Base-by-base conservation (phyloP, 2,329 filamentous ascomycete genomes). In the Calonectria multiphialidica region DNA sequence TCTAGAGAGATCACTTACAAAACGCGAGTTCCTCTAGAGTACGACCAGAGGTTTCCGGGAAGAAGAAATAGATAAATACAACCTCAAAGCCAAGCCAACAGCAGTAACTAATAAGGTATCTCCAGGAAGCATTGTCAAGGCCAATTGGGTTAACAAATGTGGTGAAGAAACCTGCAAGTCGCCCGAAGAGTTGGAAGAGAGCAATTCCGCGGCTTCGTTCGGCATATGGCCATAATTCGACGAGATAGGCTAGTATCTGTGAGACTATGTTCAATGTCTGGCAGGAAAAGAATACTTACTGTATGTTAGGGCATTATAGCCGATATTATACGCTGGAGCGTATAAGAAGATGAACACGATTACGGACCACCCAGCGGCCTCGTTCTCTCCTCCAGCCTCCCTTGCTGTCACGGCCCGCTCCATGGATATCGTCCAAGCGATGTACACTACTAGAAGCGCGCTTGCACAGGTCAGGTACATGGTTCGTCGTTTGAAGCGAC, bases 21-120 rank as follows among this genome's bases (percentile, higher is more conserved):
- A 57, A 57, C 8, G 78, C 72, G 45, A 80, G 25, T 66, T 95
- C 93, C 85, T 95, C 93, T 49, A 95, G 86, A 70, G 93, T 90
- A 71, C 95, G 89, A 73, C 94, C 94, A 71, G 92, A 92, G 0
- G 93, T 95, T 83, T 95, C 93, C 10, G 93, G 93, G 81, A 95
- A 95, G 75, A 94, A 88, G 83, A 95, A 95, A 84, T 92, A 95
- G 47, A 95, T 93, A 93, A 78, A 40, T n/a, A 50, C 68, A 12
- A 78, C 55, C 65, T 81, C 80, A 44, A 81, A 79, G 13, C 65
- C 77, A 16, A 81, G 73, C 78, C 78, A 80, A 35, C 74, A 72
- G 49, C 74, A 76, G 68, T 79, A 79, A 33, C 68, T 73, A 37
- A 74, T 68, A 16, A 78, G 66, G 64, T 75, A 78, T 8, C 42